Base-by-base conservation (phyloP, 2,329 filamentous ascomycete genomes). In the Macroventuria anomochaeta region DNA sequence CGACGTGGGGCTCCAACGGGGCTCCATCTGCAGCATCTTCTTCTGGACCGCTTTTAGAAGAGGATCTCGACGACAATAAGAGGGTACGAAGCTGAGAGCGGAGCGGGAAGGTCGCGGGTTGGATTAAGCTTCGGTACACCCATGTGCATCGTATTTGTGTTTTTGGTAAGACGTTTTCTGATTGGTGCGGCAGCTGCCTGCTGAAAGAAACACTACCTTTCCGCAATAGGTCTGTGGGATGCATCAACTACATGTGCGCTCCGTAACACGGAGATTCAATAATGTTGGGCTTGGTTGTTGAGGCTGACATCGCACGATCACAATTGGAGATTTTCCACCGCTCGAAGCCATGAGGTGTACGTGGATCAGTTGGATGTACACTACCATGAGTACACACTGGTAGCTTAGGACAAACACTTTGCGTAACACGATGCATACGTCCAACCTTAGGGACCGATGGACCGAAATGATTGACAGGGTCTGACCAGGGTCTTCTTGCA, bases 1-100 rank as follows among this genome's bases (percentile, higher is more conserved):
- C 38, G 13, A 21, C 28, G 44, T 54, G 51, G 51, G 51, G 38
- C 47, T 21, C 33, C 26, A 48, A 47, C 18, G 51, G 51, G 43
- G 39, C 44, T 41, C 49, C 38, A 36, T 29, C 33, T 54, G 43
- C 51, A 53, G 49, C 18, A 21, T 54, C 44, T 39, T 54, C 44
- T 31, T 34, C 32, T 33, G 51, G 33, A 43, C 44, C 44, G 44
- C 44, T 54, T 48, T 54, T 48, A 39, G 39, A 38, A 43, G 39
- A 54, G 44, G 43, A 43, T 28, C 39, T 48, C 33, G 34, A 48
- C 43, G 20, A 48, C 39, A 28, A 20, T 8, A 26, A 41, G 18
- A 41, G 21, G 32, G 10, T 15, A 28, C 38, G 18, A 36, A 40
- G 31, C 18, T 47, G 25, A 20, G 25, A 34, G 44, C 33, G 51